Evolutionary conservation across 2,329 filamentous ascomycete genomes (phyloP), one percentile per base, ranked within the genome.

Genomic region (Raffaelea albimanens): DNA sequence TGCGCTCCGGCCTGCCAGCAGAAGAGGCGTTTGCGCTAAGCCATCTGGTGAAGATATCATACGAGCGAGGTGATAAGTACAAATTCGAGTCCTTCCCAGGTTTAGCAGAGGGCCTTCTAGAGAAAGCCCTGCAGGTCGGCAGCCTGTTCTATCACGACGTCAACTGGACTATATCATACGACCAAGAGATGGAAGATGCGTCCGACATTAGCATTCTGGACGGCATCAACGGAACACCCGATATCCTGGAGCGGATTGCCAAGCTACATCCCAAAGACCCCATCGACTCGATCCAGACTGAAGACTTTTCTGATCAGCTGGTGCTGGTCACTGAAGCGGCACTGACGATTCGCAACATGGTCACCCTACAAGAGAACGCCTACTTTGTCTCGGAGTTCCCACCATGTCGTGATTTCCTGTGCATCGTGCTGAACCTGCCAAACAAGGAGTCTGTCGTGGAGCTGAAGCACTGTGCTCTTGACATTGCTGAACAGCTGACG

Each of bases 1-100:
- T 98, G 22, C 85, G 86, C 52, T 95, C 88, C 14, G 80, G 80
- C 2, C 79, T 95, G 22, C 76, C 77, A 3, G 76, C 82, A 13
- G 91, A 98, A 61, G 85, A 96, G 58, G 82, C 87, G n/a, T 97
- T 94, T 65, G 91, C 89, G 0, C 71, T 97, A 11, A 88, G 95
- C 57, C 91, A 97, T 58, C 69, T 97, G 4, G 89, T 97, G 50
- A 95, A 95, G 62, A 96, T 97, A 23, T 96, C 90, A 0, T 93
- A 84, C 59, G 90, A 97, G 63, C 80, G 90, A 40, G 91, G 91
- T 41, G 93, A 97, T 62, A 95, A 95, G 64, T 96, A 95, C 67
- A 85, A 87, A 51, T 96, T 97, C 55, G 89, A 95, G 57, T 86
- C 87, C 5, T 97, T 96, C 56, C 84, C 87, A 2, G 83, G 87